Conservation (phyloP, 2,329 filamentous ascomycete genomes). For the Alternaria novae-zelandiae region DNA sequence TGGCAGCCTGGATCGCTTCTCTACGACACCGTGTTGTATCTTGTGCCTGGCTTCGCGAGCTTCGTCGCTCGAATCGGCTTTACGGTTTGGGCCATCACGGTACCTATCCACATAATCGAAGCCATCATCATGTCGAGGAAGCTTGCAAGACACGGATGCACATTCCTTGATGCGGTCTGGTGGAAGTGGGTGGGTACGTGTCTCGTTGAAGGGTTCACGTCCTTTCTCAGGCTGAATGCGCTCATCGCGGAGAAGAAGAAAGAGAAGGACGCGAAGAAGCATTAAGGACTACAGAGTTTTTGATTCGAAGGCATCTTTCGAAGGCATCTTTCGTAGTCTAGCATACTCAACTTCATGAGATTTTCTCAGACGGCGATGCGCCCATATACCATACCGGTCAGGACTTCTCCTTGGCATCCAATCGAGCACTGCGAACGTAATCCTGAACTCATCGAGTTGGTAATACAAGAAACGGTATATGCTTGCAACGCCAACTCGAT, state of each 20-base stretch:
- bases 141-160: conserved; percentile 60
- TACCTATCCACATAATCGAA: conserved; percentile 72
- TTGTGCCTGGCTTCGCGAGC: conserved; percentile 61
- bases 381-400: neutral
- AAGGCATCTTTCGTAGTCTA: neutral
- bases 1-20: conserved; percentile 43
- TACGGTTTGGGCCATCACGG: conserved; percentile 63
- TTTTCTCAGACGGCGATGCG: neutral
- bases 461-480: neutral
- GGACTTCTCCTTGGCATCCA: neutral
- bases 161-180: conserved; percentile 56
- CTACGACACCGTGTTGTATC: conserved; percentile 53
- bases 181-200: conserved; percentile 61
- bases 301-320: neutral
- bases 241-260: conserved; percentile 34
- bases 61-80: conserved; percentile 67
- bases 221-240: conserved; percentile 50
- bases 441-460: neutral
- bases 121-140: conserved; percentile 56
- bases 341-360: neutral
- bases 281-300: conserved; percentile 15
- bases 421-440: neutral
- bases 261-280: conserved; percentile 45
- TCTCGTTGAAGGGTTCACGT: conserved; percentile 61
- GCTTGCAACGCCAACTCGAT: neutral